These are phyloP conservation scores for Tetracladium marchalianum DNA, from an alignment of 495 filamentous ascomycete species.

Conservation along the genomic window DNA sequence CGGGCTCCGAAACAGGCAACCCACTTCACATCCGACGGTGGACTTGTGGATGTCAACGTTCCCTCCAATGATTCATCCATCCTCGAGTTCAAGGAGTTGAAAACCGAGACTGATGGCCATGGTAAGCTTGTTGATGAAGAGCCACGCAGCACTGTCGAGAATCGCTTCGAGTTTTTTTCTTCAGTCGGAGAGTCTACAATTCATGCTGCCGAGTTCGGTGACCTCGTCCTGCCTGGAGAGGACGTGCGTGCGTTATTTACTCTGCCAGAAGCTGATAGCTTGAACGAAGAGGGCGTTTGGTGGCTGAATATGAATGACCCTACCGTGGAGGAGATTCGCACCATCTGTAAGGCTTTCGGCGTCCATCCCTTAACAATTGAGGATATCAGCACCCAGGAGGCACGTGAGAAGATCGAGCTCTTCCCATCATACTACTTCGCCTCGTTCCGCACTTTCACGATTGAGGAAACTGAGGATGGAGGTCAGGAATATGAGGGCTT, in stretches of 20 bases:
- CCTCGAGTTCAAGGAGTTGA: constrained; percentile 24
- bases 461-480: constrained; percentile 42
- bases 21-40: constrained; percentile 35
- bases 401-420: constrained; percentile 95
- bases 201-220: constrained; percentile 79
- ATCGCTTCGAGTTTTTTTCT: constrained; percentile 91
- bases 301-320: constrained; percentile 93
- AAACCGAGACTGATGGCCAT: constrained; percentile 3
- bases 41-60: constrained; percentile 28
- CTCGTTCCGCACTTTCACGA: constrained; percentile 85
- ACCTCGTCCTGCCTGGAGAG: constrained; percentile 79
- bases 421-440: constrained; percentile 97
- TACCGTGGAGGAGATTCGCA: constrained; percentile 77
- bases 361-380: constrained; percentile 91
- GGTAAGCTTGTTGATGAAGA: constrained; percentile 13
- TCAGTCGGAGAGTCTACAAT: constrained; percentile 86
- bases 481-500: constrained; percentile 76
- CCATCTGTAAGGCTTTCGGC: constrained; percentile 83
- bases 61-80: constrained; percentile 28
- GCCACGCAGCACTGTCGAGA: constrained; percentile 39
- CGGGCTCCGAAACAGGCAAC: constrained; percentile 6
- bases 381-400: constrained; percentile 88
- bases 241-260: constrained; percentile 82
- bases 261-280: constrained; percentile 46
- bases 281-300: constrained; percentile 58